phyloP scores from a whole-genome alignment of 179 eudicot genomes.

The Actinidia arguta region DNA sequence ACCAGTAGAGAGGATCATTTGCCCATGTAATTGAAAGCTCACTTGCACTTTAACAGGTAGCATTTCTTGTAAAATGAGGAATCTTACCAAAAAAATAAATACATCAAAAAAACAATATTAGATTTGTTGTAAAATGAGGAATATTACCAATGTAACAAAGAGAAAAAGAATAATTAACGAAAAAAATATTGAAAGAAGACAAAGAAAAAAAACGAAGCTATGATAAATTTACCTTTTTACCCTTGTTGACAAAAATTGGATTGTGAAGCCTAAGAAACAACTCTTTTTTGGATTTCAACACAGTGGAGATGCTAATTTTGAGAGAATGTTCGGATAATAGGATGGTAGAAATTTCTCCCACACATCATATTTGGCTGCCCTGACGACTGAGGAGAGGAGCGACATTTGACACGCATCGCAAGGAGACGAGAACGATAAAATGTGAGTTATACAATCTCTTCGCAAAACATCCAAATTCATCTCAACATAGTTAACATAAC shows the following conservation, averaged over 20 bases:
- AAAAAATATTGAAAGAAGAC: too few relatives aligned
- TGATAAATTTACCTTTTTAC: conserved; percentile 32
- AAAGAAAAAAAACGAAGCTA: not conserved
- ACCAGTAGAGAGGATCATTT: conserved; percentile 63
- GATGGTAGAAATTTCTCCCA: conserved; percentile 38
- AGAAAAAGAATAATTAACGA: not conserved
- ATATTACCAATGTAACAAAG: not conserved
- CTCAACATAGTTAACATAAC: not conserved
- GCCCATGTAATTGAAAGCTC: conserved; percentile 66
- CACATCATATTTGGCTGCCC: conserved; percentile 26
- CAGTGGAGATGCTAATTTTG: conserved; percentile 17
- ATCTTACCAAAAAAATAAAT: conserved; percentile 38
- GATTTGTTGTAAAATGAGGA: too few relatives aligned
- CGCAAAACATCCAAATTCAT: conserved; percentile 30
- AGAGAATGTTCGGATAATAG: conserved; percentile 30
- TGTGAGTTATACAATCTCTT: conserved; percentile 27
- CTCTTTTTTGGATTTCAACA: conserved; percentile 34
- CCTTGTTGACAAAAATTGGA: conserved; percentile 34
- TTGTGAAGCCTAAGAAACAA: conserved; percentile 30
- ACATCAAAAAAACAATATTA: not conserved
- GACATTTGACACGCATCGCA: conserved; percentile 25
- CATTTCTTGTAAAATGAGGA: conserved; percentile 45
- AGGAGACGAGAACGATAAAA: conserved; percentile 35
- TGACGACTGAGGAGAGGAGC: conserved; percentile 11
- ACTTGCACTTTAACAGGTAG: conserved; percentile 61